phyloP scores from a whole-genome alignment of 495 filamentous ascomycete species.

The Diplogelasinospora grovesii region DNA sequence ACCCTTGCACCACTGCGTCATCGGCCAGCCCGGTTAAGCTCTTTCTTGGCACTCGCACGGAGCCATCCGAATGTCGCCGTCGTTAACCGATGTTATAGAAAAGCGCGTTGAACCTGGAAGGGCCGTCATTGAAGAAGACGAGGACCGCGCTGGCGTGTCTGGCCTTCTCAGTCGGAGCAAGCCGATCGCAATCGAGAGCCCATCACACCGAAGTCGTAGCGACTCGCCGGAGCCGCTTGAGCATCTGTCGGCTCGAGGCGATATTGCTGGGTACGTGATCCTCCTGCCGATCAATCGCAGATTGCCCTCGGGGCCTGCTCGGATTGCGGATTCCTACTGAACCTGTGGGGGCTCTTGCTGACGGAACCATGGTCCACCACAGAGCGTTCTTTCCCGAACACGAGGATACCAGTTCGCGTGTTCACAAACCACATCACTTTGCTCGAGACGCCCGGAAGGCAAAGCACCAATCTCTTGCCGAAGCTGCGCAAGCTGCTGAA shows the following conservation, averaged over 20 bases:
- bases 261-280: constrained; percentile 41
- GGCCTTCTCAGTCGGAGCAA: constrained; percentile 16
- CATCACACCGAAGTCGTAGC: constrained; percentile 23
- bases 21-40: constrained; percentile 1
- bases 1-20: constrained; percentile 11
- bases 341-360: no score
- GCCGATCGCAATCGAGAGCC: constrained; percentile 43
- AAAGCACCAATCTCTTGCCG: constrained; percentile 24
- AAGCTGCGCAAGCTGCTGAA: constrained; percentile 20
- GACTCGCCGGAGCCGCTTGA: constrained; percentile 28
- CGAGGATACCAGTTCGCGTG: background rate
- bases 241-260: constrained; percentile 44
- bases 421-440: background rate
- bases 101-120: no score
- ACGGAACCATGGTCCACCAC: no score
- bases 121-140: background rate
- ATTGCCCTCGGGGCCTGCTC: no score
- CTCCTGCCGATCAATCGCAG: no score
- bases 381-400: constrained; percentile 35
- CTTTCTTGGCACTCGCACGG: no score
- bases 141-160: no score
- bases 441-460: constrained; percentile 30
- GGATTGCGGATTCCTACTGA: no score
- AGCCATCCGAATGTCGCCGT: no score
- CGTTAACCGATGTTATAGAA: no score